A percentile compares a stretch with the other conserved stretches of the same genome.
Conservation (phyloP, 2,329 filamentous ascomycete species). For the Colletotrichum abscissum region DNA sequence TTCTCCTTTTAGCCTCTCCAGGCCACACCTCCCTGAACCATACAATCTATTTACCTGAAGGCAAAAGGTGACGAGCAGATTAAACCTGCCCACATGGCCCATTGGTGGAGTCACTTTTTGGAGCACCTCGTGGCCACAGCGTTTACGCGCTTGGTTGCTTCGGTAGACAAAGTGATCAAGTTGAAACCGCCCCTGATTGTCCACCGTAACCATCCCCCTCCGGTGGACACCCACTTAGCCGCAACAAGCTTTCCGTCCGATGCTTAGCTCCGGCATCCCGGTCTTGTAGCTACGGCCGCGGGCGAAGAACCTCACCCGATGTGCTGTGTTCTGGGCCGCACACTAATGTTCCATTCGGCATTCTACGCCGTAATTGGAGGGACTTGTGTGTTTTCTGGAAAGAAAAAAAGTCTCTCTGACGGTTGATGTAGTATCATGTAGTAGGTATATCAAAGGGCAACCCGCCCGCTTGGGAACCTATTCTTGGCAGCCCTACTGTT, state of each 20-base stretch:
- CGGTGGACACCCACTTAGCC: conserved; percentile 15
- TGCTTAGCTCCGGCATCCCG: conserved; percentile 23
- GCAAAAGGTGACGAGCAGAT: conserved; percentile 11
- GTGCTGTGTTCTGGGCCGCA: background rate
- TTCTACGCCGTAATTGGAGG: conserved; percentile 22
- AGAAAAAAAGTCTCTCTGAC: background rate
- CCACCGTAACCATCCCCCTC: background rate
- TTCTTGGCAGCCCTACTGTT: background rate
- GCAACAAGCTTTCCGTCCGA: conserved; percentile 30
- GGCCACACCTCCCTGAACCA: background rate
- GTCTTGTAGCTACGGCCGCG: background rate
- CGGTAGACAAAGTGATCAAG: background rate
- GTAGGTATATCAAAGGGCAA: conserved; percentile 18
- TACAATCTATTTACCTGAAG: background rate
- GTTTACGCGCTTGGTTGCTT: background rate
- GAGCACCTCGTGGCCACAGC: background rate
- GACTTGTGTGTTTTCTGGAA: conserved; percentile 1
- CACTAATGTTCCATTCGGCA: conserved; percentile 14
- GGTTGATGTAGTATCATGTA: background rate
- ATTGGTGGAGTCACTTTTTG: conserved; percentile 4
- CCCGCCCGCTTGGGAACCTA: background rate
- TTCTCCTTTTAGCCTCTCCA: background rate
- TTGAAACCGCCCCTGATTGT: conserved; percentile 26
- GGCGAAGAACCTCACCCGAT: background rate
- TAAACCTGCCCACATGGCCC: conserved; percentile 14